Base-by-base conservation (phyloP, 495 filamentous ascomycete species). In the Penicillium canescens region DNA sequence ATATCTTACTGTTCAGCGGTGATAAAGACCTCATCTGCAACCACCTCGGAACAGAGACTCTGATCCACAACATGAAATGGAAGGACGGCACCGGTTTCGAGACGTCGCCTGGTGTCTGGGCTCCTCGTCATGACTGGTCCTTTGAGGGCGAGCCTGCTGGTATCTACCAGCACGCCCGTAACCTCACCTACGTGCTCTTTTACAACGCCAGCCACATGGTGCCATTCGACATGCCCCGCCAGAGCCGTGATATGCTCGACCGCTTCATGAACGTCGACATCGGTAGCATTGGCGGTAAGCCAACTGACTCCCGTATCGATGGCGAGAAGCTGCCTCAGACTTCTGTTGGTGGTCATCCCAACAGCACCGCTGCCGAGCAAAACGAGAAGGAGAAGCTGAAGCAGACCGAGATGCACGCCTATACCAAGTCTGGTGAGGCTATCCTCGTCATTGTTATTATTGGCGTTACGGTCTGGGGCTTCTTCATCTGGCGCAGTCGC, bases 181-280 rank as follows among this genome's bases (percentile, higher is more conserved):
- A 98, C 65, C 73, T 98, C 42, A 98, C 94, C 6, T 98, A 98
- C 68, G 85, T 98, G 11, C 78, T 94, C 26, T 96, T 98, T 72
- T 93, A 96, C 78, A 96, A 98, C 71, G 83, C 90, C 28, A 91
- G 86, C 46, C 94, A 98, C 68, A 98, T 98, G 94, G 94, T 97
- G 3, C 94, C 94, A 6, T 98, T 91, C 67, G 93, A 98, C 67
- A 88, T 86, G 58, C 85, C 95, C 11, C 84, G 91, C 21, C 85
- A 92, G 43, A 89, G 86, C 8, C 84, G 94, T 42, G 94, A 98
- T 67, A 98, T 98, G 95, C 84, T 97, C 9, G 94, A 98, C 68
- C 87, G 94, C 14, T 97, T 98, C 70, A 91, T 96, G 78, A 84
- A 84, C 31, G 92, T 98, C 20, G 91, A 98, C 65, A 96, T 98